These are phyloP conservation scores for Acacia acuminata DNA, from an alignment of 306 rosid species.

Conservation along the genomic window DNA sequence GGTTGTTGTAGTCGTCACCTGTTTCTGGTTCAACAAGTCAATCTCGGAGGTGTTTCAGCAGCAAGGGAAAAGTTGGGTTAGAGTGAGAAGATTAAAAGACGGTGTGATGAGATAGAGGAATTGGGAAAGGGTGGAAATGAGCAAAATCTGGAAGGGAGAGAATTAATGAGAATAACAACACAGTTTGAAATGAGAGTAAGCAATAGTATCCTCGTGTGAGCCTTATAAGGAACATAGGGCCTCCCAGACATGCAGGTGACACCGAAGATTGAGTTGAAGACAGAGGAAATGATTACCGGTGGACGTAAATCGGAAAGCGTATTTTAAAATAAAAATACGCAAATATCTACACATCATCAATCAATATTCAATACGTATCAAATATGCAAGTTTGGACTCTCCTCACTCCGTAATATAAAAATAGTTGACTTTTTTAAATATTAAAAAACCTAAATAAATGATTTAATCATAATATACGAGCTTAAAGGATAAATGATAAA, in stretches of 20 bases:
- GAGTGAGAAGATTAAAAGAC: conserved; percentile 19
- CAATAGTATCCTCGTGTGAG: conserved; percentile 63
- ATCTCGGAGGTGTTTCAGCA: conserved; percentile 27
- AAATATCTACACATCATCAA: no score
- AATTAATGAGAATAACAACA: conserved; percentile 36
- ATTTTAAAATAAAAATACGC: no score
- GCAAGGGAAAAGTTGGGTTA: conserved; percentile 29
- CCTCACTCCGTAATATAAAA: no score
- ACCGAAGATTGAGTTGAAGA: conserved; percentile 37
- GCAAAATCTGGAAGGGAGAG: conserved; percentile 53
- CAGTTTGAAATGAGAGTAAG: conserved; percentile 42
- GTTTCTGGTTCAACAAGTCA: conserved; percentile 26
- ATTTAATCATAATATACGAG: no score
- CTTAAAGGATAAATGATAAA: no score
- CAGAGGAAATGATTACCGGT: conserved; percentile 13
- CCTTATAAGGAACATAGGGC: conserved; percentile 47
- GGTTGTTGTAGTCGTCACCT: conserved; percentile 29
- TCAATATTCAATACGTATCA: no score
- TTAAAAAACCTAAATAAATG: no score
- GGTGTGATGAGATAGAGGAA: not conserved
- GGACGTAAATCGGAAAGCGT: not conserved
- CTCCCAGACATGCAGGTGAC: conserved; percentile 69
- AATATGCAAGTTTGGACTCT: no score
- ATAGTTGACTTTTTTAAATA: no score
- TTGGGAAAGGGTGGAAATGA: conserved; percentile 44